phyloP scores from a whole-genome alignment of 345 rosid species.

The Eucalyptus curtisii region DNA sequence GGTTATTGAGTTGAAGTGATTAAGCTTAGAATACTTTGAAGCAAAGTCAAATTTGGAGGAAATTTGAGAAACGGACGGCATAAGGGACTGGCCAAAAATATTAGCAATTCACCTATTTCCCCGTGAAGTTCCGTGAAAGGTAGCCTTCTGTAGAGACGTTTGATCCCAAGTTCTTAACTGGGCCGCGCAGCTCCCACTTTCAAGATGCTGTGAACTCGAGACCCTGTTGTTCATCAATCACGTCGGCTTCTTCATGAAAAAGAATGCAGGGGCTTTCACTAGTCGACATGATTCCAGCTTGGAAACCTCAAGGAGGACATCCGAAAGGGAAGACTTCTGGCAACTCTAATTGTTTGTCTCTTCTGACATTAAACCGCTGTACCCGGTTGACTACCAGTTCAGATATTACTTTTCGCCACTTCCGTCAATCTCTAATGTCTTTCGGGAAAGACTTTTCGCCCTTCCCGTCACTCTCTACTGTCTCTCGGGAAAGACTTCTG shows the following conservation, averaged over 20 bases:
- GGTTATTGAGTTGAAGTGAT: neutral
- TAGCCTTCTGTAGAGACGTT: neutral
- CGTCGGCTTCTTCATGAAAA: neutral
- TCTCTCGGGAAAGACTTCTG: neutral
- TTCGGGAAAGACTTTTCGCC: too few species aligned
- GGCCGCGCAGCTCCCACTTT: neutral
- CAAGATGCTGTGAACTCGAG: neutral
- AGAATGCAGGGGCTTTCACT: neutral
- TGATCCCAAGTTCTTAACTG: neutral
- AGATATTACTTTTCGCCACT: too few species aligned
- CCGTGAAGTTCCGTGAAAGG: neutral
- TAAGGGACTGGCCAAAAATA: neutral
- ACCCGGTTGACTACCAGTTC: too few species aligned
- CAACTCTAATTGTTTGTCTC: too few species aligned
- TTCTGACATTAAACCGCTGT: too few species aligned
- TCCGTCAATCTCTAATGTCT: too few species aligned
- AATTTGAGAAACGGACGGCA: neutral
- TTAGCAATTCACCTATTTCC: neutral
- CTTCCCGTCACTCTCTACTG: too few species aligned
- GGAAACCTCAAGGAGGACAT: too few species aligned
- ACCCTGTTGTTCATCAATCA: neutral
- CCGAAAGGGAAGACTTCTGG: too few species aligned
- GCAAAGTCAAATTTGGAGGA: neutral
- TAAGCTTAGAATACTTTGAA: neutral
- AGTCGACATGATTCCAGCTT: too few species aligned